Evolutionary conservation across 441 rosid species (phyloP).

Genomic region (Codiaeum variegatum): DNA sequence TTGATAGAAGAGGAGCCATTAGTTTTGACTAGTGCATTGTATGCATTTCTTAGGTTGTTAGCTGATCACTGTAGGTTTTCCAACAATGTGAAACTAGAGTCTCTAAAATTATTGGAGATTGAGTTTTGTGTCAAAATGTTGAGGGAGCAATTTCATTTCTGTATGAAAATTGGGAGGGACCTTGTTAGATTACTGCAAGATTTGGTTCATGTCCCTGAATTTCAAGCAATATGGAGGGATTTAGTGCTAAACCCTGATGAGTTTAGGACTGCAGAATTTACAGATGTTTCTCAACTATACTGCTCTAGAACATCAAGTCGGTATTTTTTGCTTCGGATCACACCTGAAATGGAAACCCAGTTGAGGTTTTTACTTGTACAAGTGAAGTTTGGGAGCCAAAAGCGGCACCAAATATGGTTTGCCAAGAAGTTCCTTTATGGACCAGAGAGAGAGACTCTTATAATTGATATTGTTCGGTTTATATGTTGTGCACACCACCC

Average conservation of each 20-base stretch:
- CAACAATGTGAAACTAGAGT: slow-evolving; percentile 32
- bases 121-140: slow-evolving; percentile 77
- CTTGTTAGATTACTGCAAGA: slow-evolving; percentile 69
- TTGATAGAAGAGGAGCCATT: slow-evolving; percentile 56
- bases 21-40: slow-evolving; percentile 35
- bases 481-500: slow-evolving; percentile 80
- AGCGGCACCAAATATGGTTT: slow-evolving; percentile 75
- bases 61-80: slow-evolving; percentile 63
- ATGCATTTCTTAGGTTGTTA: slow-evolving; percentile 43
- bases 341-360: slow-evolving; percentile 70
- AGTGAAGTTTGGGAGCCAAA: slow-evolving; percentile 77
- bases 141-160: slow-evolving; percentile 55
- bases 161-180: slow-evolving; percentile 77
- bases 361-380: slow-evolving; percentile 66
- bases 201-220: slow-evolving; percentile 62
- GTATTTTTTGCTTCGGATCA: slow-evolving; percentile 59
- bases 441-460: slow-evolving; percentile 56
- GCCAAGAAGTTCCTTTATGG: slow-evolving; percentile 48
- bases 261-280: slow-evolving; percentile 40
- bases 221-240: slow-evolving; percentile 59
- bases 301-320: slow-evolving; percentile 54
- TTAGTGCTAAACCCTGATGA: slow-evolving; percentile 40
- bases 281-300: slow-evolving; percentile 50
- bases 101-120: slow-evolving; percentile 54
- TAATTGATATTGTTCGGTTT: slow-evolving; percentile 72